Percentiles rank a stretch among this genome's conserved stretches.
phyloP scores from a whole-genome alignment of 1,139 yeast genomes.

The Lodderomyces beijingensis region DNA sequence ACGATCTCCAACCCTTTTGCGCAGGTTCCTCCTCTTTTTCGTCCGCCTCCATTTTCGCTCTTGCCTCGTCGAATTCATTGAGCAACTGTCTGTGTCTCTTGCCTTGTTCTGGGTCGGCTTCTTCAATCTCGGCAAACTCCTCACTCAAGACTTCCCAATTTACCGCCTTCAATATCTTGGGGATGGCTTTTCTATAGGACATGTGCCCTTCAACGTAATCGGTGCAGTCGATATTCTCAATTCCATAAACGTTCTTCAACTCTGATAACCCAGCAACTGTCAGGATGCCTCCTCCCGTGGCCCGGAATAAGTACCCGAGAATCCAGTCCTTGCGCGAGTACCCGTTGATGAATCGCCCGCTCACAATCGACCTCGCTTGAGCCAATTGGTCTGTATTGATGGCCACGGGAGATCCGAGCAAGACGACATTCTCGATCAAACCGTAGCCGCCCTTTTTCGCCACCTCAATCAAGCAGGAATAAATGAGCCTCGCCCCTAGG shows the following conservation, averaged over 20 bases:
- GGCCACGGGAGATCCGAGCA: conserved; percentile 88
- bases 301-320: conserved; percentile 88
- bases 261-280: conserved; percentile 88
- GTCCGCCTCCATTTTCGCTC: conserved; percentile 47
- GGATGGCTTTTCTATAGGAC: conserved; percentile 94
- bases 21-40: conserved; percentile 26
- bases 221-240: conserved; percentile 86
- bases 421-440: conserved; percentile 78
- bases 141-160: conserved; percentile 86
- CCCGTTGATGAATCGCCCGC: conserved; percentile 88
- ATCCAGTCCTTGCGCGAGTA: conserved; percentile 95
- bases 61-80: conserved; percentile 80
- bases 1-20: conserved; percentile 51
- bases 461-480: conserved; percentile 82
- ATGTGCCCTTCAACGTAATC: conserved; percentile 90
- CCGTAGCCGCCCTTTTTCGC: conserved; percentile 88
- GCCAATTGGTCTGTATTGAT: conserved; percentile 75
- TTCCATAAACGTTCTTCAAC: conserved; percentile 55
- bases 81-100: conserved; percentile 79
- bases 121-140: conserved; percentile 93
- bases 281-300: conserved; percentile 91
- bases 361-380: conserved; percentile 78
- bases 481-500: conserved; percentile 87
- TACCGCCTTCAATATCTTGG: conserved; percentile 60
- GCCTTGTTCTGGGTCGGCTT: conserved; percentile 86